phyloP scores from a whole-genome alignment of 2,329 filamentous ascomycete genomes.

The Cytospora mali region DNA sequence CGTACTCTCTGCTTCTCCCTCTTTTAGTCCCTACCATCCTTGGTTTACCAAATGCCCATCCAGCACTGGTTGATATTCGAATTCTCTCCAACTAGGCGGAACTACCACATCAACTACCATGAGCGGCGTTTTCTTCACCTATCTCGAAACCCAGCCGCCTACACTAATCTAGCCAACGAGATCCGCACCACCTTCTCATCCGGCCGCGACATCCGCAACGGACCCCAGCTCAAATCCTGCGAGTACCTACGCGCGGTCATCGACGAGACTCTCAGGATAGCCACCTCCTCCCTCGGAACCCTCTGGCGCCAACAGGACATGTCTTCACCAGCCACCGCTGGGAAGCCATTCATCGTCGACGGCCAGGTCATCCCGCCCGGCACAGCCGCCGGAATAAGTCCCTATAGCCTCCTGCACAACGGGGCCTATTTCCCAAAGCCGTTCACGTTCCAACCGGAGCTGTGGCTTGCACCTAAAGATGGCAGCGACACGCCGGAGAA shows the following conservation, averaged over 20 bases:
- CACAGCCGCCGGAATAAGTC: background rate
- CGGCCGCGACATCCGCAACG: background rate
- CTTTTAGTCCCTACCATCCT: too few relatives aligned
- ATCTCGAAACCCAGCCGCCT: background rate
- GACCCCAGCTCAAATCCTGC: conserved; percentile 1
- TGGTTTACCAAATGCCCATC: too few relatives aligned
- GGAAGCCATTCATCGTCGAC: conserved; percentile 9
- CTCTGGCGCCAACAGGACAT: conserved; percentile 5
- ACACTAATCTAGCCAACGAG: background rate
- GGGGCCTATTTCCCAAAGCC: conserved; percentile 4
- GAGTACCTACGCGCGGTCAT: conserved; percentile 5
- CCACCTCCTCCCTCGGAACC: background rate
- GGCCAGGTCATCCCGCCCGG: conserved; percentile 4
- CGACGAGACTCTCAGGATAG: background rate
- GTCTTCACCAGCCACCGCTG: background rate
- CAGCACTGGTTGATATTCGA: too few relatives aligned
- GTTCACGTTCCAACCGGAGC: conserved; percentile 35
- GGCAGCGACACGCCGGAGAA: background rate
- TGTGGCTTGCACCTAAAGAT: conserved; percentile 36
- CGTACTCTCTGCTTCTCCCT: too few relatives aligned
- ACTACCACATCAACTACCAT: conserved; percentile 7
- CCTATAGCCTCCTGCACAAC: conserved; percentile 9
- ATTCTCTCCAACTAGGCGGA: conserved; percentile 4
- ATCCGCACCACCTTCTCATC: conserved; percentile 1
- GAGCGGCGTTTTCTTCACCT: background rate